Conservation (phyloP, 768 basidiomycete genomes). For the Suillus placidus region DNA sequence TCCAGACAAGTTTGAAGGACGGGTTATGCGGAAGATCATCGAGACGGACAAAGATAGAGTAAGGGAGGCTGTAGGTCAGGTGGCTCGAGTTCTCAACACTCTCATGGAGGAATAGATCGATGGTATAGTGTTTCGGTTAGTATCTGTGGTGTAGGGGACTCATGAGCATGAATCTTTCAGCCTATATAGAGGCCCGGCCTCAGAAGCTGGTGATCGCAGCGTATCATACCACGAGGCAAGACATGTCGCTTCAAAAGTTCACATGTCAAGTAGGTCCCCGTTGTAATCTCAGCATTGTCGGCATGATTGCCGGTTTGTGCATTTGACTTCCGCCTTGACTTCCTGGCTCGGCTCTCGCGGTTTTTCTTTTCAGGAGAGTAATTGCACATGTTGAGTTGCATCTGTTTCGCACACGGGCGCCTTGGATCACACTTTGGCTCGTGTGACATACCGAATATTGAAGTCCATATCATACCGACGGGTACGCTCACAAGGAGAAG, state of each 20-base stretch:
- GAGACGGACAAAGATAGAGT: conserved; percentile 52
- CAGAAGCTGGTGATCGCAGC: neutral
- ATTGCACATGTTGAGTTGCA: neutral
- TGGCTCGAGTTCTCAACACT: conserved; percentile 60
- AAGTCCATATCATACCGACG: neutral
- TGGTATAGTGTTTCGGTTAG: neutral
- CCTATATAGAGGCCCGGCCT: neutral
- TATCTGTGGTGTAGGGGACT: neutral
- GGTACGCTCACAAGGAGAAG: neutral
- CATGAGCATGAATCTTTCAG: neutral
- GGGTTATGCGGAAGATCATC: conserved; percentile 57
- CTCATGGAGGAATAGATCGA: conserved; percentile 44
- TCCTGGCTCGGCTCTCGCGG: neutral
- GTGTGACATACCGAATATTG: neutral
- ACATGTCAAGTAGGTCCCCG: neutral
- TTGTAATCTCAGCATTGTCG: neutral
- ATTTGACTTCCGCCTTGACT: neutral
- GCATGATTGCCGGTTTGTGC: neutral
- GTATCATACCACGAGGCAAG: neutral
- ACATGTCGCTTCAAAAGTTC: neutral
- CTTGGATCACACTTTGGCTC: neutral
- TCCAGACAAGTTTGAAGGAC: conserved; percentile 82
- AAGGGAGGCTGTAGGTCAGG: conserved; percentile 61
- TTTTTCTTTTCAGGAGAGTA: neutral
- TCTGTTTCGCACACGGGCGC: conserved; percentile 1